Evolutionary conservation across 495 filamentous ascomycete genomes (phyloP), one percentile per base, ranked within the genome.

Genomic region (Geoglossum glabrum): DNA sequence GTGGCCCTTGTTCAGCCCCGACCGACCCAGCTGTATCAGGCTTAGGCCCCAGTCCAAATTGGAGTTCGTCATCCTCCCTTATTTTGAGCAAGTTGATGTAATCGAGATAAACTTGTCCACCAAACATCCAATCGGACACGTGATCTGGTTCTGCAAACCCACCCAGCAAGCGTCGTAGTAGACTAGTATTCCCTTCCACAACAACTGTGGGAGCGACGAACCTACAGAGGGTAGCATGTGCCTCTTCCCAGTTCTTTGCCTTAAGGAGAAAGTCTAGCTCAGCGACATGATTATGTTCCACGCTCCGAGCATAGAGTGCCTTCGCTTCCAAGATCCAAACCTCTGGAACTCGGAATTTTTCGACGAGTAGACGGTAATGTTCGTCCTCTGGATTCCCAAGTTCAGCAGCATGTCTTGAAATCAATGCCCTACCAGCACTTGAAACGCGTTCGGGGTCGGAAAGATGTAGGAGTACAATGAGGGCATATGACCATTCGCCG

Each of bases 281-380:
- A 47, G 75, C 73, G 21, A 69, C 71, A 23, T 81, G 70, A 64
- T 90, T 77, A 30, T 77, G 72, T 57, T 79, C 75, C 52, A 74
- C 77, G 59, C 80, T 74, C 40, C 87, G 80, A 59, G 86, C 87
- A 64, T 86, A 77, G 8, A 93, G 73, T 4, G 90, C 92, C 71
- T 88, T 88, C 28, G 90, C 86, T 56, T 87, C 79, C 79, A 82
- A 90, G 61, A 97, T 76, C 88, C 87, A 94, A 26, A 72, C 63
- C 36, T 73, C 74, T 3, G 88, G 85, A 54, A 97, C 74, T 56
- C 81, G 73, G 50, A 85, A 77, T 4, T 77, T 75, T 31, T 73
- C 63, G 4, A 74, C 72, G 0, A 93, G 74, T 25, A 75, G 76
- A 17, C 68, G 69, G 71, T 83, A 87, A 10, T 56, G 64, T 0